Conservation (phyloP, 768 basidiomycete species). For the Pisolithus tinctorius region DNA sequence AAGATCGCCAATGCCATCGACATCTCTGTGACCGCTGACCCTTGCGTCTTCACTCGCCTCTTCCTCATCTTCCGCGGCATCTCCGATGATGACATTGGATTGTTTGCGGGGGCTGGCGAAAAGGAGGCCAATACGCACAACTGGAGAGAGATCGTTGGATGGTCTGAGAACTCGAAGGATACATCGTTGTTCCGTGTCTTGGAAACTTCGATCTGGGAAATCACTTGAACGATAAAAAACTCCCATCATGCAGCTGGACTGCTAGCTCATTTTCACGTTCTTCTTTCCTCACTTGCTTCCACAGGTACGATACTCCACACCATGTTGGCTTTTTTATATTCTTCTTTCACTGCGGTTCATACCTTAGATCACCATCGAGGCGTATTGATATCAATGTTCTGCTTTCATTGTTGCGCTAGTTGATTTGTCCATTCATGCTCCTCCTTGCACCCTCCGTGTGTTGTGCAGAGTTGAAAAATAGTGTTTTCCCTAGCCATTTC, state of each 20-base stretch:
- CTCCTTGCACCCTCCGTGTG: slow-evolving; percentile 2
- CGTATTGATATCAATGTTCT: slow-evolving; percentile 12
- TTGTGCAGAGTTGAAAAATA: slow-evolving; percentile 1
- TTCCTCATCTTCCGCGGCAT: slow-evolving; percentile 85
- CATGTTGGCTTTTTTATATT: not conserved
- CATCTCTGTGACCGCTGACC: slow-evolving; percentile 74
- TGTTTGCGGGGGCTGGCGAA: slow-evolving; percentile 74
- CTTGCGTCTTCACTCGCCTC: slow-evolving; percentile 75
- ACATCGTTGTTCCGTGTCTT: slow-evolving; percentile 66
- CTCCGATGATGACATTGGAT: slow-evolving; percentile 68
- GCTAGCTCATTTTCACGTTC: slow-evolving; percentile 10
- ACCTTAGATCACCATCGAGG: slow-evolving; percentile 1
- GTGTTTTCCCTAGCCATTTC: slow-evolving; percentile 12
- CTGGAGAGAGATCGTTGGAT: slow-evolving; percentile 76
- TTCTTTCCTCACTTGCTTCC: not conserved
- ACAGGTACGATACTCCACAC: not conserved
- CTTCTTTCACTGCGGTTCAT: not conserved
- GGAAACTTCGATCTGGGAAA: slow-evolving; percentile 74
- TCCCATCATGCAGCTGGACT: slow-evolving; percentile 8
- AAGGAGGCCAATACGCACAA: slow-evolving; percentile 79
- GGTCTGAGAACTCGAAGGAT: slow-evolving; percentile 79
- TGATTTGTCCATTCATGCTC: slow-evolving; percentile 6
- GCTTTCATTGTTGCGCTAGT: slow-evolving; percentile 15
- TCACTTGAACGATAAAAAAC: slow-evolving; percentile 31
- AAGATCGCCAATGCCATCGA: slow-evolving; percentile 84